Evolutionary conservation across 2,329 filamentous ascomycete species (phyloP).

Genomic region (Paracoccidioides lutzii): DNA sequence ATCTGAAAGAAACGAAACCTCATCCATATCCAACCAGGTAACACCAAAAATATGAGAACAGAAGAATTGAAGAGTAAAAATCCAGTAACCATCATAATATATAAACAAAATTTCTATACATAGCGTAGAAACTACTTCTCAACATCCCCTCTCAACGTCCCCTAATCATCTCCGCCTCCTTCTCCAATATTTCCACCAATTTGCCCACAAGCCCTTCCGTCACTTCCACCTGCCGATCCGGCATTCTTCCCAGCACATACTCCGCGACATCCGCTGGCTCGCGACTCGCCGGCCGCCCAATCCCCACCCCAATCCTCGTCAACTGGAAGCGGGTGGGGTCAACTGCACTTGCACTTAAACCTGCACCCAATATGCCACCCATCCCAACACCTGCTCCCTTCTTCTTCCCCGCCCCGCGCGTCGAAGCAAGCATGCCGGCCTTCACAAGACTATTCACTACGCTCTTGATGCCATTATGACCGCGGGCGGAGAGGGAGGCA

Average conservation of each 20-base stretch:
- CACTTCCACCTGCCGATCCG: conserved; percentile 35
- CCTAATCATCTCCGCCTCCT: conserved; percentile 4
- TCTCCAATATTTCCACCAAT: conserved; percentile 39
- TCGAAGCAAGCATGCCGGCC: conserved; percentile 19
- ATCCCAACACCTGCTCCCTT: conserved; percentile 29
- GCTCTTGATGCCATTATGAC: conserved; percentile 65
- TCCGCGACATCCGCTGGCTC: conserved; percentile 54
- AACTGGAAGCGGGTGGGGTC: conserved; percentile 15
- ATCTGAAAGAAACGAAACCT: no score
- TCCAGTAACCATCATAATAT: no score
- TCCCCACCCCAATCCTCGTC: conserved; percentile 64
- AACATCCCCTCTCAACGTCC: background rate
- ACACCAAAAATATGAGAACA: no score
- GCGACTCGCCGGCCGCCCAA: conserved; percentile 65
- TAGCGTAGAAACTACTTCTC: background rate
- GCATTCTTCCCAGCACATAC: conserved; percentile 66
- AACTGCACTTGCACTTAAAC: background rate
- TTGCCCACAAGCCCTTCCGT: conserved; percentile 38
- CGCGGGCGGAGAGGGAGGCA: conserved; percentile 44
- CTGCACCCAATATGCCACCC: background rate
- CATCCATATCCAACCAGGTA: no score
- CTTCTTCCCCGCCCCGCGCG: conserved; percentile 19
- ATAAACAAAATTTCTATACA: no score
- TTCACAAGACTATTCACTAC: conserved; percentile 43
- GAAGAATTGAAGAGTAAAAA: no score